A percentile compares a stretch with the other conserved stretches of the same genome.
Conservation (phyloP, 2,329 filamentous ascomycete species). For the Ascochyta fabae region DNA sequence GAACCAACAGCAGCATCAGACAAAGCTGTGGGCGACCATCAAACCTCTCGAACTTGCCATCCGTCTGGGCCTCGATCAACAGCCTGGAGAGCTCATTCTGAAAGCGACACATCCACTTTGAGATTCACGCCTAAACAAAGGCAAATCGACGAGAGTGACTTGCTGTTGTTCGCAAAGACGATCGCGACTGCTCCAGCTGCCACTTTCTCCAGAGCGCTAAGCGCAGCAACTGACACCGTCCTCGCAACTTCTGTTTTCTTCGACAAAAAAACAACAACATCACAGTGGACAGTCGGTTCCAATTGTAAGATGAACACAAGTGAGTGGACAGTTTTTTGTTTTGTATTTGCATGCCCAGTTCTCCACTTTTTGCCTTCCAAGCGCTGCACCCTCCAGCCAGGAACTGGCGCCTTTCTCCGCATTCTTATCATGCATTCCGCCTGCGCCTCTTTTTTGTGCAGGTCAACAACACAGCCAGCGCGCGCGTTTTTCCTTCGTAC, state of each 20-base stretch:
- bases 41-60: conserved; percentile 24
- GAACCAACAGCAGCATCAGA: conserved; percentile 46
- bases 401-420: conserved; percentile 47
- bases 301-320: conserved; percentile 47
- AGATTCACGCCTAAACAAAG: conserved; percentile 19
- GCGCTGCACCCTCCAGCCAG: conserved; percentile 38
- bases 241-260: neutral
- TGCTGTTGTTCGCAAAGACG: conserved; percentile 32
- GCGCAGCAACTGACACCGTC: conserved; percentile 16
- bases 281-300: neutral
- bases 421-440: conserved; percentile 47
- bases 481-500: conserved; percentile 25
- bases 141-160: conserved; percentile 16
- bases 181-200: conserved; percentile 36
- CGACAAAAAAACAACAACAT: neutral
- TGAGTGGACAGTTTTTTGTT: conserved; percentile 36
- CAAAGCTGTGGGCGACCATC: conserved; percentile 20
- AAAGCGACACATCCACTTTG: conserved; percentile 16
- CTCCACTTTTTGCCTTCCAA: conserved; percentile 30
- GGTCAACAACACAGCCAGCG: conserved; percentile 35
- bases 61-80: conserved; percentile 22
- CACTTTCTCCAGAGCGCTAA: conserved; percentile 36
- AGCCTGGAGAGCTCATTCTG: conserved; percentile 19
- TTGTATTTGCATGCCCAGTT: conserved; percentile 33
- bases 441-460: conserved; percentile 37